These are phyloP conservation scores for Marasmius oreades DNA, from an alignment of 1,284 basidiomycete species.

Conservation along the genomic window DNA sequence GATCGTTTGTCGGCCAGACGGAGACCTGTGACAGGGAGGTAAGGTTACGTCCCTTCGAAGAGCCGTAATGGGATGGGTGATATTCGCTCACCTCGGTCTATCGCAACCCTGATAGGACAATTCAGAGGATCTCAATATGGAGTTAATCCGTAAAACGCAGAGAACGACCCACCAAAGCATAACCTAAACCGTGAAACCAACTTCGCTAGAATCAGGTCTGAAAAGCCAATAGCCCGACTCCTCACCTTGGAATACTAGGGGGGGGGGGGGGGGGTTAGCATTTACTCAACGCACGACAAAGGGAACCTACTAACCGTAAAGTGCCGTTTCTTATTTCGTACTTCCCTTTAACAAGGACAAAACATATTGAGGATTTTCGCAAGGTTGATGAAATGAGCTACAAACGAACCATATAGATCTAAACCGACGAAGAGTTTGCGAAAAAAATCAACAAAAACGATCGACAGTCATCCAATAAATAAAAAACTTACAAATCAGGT, in stretches of 20 bases:
- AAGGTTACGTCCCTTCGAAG: background rate
- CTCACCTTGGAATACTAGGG: constrained; percentile 77
- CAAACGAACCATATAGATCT: constrained; percentile 70
- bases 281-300: constrained; percentile 2
- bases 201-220: background rate
- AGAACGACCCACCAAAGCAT: constrained; percentile 73
- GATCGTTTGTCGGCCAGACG: constrained; percentile 89
- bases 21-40: constrained; percentile 45
- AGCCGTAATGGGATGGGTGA: background rate
- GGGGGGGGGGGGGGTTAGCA: no score
- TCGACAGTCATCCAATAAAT: background rate
- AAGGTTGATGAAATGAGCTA: constrained; percentile 36
- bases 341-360: constrained; percentile 58
- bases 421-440: constrained; percentile 21
- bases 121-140: background rate
- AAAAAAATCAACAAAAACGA: constrained; percentile 4
- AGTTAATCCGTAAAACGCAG: background rate
- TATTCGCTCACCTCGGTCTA: constrained; percentile 63
- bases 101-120: constrained; percentile 68
- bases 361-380: background rate
- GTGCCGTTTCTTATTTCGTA: constrained; percentile 76
- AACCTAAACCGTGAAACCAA: constrained; percentile 45
- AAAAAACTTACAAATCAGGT: constrained; percentile 67
- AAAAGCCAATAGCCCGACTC: background rate
- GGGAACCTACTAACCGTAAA: constrained; percentile 76